Conservation (phyloP, 192 early-diverging fungal genomes). For the Backusella psychrophila region DNA sequence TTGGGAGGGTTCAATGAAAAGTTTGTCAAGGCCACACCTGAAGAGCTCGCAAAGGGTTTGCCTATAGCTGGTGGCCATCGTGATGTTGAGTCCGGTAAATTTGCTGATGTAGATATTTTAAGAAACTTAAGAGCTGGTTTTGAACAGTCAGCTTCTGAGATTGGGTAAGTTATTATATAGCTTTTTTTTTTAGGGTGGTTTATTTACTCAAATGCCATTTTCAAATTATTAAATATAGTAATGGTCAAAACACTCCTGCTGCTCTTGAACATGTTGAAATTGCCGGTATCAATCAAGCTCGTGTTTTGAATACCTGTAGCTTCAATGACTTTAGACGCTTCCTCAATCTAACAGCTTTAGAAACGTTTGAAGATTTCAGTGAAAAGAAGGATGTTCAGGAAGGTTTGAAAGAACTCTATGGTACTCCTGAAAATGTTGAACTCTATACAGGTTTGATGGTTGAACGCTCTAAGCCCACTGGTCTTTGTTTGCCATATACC, state of each 20-base stretch:
- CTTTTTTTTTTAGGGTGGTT: neutral
- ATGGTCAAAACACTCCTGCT: constrained; percentile 38
- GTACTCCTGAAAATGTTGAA: constrained; percentile 40
- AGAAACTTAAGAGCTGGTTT: constrained; percentile 11
- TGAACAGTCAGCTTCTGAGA: constrained; percentile 20
- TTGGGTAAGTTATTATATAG: constrained; percentile 17
- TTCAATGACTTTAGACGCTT: constrained; percentile 48
- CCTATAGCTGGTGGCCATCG: constrained; percentile 37
- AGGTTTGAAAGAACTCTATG: constrained; percentile 42
- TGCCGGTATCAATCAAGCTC: constrained; percentile 39
- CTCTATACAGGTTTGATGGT: constrained; percentile 48
- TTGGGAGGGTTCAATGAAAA: constrained; percentile 18
- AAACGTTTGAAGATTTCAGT: constrained; percentile 37
- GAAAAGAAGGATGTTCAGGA: constrained; percentile 15
- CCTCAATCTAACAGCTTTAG: constrained; percentile 32
- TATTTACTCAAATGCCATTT: neutral
- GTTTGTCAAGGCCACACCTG: constrained; percentile 22
- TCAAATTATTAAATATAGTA: constrained; percentile 23
- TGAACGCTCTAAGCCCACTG: constrained; percentile 41
- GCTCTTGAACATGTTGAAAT: constrained; percentile 41
- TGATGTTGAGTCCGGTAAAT: constrained; percentile 16
- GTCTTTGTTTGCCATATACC: constrained; percentile 44
- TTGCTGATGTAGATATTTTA: constrained; percentile 12
- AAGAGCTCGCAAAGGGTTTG: constrained; percentile 23
- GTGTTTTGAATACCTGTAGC: constrained; percentile 43